Evolutionary conservation across 345 rosid genomes (phyloP).

Genomic region (Sisymbrium altissimum): DNA sequence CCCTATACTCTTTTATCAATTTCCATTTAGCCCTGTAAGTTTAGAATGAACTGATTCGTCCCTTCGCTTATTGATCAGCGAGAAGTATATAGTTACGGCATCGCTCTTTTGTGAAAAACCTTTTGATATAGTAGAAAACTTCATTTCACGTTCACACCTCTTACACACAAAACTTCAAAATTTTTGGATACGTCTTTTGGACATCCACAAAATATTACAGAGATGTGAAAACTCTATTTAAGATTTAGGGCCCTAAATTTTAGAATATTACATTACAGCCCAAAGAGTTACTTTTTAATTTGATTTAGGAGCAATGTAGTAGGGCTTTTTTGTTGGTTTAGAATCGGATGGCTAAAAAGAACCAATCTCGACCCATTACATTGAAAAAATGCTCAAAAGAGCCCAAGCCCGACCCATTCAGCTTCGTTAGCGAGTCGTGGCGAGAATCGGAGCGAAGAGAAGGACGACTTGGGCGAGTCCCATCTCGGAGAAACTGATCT

Average conservation of each 20-base stretch:
- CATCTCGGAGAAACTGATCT: conserved; percentile 50
- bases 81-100: no score
- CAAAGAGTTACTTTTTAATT: conserved; percentile 1
- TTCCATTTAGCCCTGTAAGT: neutral
- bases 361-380: conserved; percentile 10
- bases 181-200: neutral
- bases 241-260: neutral
- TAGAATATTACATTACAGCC: neutral
- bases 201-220: conserved; percentile 5
- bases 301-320: neutral
- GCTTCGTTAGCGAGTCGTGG: conserved; percentile 52
- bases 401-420: conserved; percentile 74
- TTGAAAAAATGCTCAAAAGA: conserved; percentile 38
- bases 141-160: neutral
- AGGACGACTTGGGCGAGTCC: conserved; percentile 57
- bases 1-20: neutral
- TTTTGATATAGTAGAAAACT: neutral
- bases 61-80: neutral
- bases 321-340: conserved; percentile 6
- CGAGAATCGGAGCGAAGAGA: conserved; percentile 60
- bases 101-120: neutral
- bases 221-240: neutral
- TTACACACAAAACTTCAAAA: conserved; percentile 4
- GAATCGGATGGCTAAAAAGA: conserved; percentile 26
- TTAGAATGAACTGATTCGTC: neutral